phyloP scores from a whole-genome alignment of 768 basidiomycete genomes.

The Boletus eberwhitei region DNA sequence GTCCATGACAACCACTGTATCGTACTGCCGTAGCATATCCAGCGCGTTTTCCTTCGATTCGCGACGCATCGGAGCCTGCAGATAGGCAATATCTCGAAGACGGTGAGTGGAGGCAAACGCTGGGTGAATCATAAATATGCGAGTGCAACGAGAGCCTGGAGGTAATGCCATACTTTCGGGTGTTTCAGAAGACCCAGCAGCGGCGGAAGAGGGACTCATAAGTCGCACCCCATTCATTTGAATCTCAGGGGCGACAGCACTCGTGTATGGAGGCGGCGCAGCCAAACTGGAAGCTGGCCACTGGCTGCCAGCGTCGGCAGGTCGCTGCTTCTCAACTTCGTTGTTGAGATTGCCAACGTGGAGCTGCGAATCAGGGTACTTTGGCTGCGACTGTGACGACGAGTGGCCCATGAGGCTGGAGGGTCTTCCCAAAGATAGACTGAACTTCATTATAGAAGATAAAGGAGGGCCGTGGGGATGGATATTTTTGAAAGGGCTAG shows the following conservation, averaged over 20 bases:
- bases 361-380: constrained; percentile 2
- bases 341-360: background rate
- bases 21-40: constrained; percentile 42
- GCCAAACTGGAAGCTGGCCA: constrained; percentile 5
- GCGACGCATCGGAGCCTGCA: constrained; percentile 24
- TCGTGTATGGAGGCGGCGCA: constrained; percentile 27
- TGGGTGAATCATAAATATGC: constrained; percentile 24
- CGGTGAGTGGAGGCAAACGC: constrained; percentile 14
- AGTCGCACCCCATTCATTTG: constrained; percentile 1
- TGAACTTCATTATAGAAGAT: constrained; percentile 1
- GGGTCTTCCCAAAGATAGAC: constrained; percentile 2
- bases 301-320: background rate
- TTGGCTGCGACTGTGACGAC: constrained; percentile 9
- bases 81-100: constrained; percentile 21
- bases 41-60: constrained; percentile 30
- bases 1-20: constrained; percentile 59
- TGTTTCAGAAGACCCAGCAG: constrained; percentile 1
- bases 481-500: background rate
- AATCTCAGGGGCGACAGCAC: background rate
- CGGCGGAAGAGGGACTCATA: background rate
- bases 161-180: constrained; percentile 20
- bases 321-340: constrained; percentile 1
- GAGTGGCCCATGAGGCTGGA: constrained; percentile 10
- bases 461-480: background rate
- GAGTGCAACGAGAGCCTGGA: constrained; percentile 19